phyloP scores from a whole-genome alignment of 371 early-diverging fungal genomes.

The Saksenaea oblongispora region DNA sequence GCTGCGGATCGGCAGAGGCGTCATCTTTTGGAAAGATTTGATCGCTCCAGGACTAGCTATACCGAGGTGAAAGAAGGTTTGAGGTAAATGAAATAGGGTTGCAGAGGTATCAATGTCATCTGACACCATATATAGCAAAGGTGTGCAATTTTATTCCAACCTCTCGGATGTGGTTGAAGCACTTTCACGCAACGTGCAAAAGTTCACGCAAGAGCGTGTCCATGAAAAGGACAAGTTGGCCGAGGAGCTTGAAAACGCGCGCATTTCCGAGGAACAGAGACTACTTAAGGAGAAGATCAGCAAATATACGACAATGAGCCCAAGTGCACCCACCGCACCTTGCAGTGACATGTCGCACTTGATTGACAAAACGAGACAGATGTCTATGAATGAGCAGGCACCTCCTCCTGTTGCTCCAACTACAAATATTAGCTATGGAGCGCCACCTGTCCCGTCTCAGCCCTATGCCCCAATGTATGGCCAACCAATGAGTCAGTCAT shows the following conservation, averaged over 20 bases:
- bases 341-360: constrained; percentile 29
- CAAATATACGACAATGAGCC: constrained; percentile 22
- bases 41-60: constrained; percentile 61
- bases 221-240: constrained; percentile 69
- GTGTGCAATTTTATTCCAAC: constrained; percentile 80
- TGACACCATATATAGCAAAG: constrained; percentile 43
- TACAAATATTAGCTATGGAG: neutral
- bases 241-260: constrained; percentile 57
- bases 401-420: constrained; percentile 16
- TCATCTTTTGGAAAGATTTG: constrained; percentile 56
- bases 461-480: constrained; percentile 11
- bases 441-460: constrained; percentile 20
- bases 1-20: constrained; percentile 63
- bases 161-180: constrained; percentile 66
- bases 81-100: constrained; percentile 21
- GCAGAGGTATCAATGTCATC: neutral
- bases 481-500: neutral
- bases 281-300: constrained; percentile 72
- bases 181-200: constrained; percentile 60
- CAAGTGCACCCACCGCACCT: constrained; percentile 19
- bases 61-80: constrained; percentile 69
- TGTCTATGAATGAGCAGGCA: constrained; percentile 27
- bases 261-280: constrained; percentile 71
- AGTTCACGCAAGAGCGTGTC: constrained; percentile 67
- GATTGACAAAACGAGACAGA: constrained; percentile 30